Base-by-base conservation (phyloP, 2,329 filamentous ascomycete genomes). In the Blumeriella jaapii region DNA sequence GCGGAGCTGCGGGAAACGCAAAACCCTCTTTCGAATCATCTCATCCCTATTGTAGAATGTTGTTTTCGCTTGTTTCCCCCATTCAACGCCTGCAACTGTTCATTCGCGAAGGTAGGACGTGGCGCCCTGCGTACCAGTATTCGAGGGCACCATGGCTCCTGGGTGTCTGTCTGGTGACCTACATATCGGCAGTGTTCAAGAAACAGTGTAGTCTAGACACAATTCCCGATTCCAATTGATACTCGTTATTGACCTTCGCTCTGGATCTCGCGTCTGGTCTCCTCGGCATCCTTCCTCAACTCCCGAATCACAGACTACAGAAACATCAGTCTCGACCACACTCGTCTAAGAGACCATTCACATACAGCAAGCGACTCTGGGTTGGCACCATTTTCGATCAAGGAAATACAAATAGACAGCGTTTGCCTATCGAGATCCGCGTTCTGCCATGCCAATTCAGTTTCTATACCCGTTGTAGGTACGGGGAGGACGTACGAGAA, bases 321-420 rank as follows among this genome's bases (percentile, higher is more conserved):
- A 12, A 11, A 7, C 1, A 30, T 50, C 30, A 51, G 45, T 17
- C 31, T 31, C 16, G 14, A n/a, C n/a, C 7, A 13, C 29, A 29
- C 17, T 14, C 15, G n/a, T 34, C 23, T 4, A 16, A 19, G 2
- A 18, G 3, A 4, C 14, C 11, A 15, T 28, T 9, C 3, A 51
- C 84, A 55, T 69, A 96, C 91, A 15, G 89, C 87, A 19, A 98
- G 66, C 1, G 89, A 91, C 58, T 96, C 89, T 0, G 91, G 91
- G 55, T 94, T 94, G 18, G 96, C 85, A 10, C 91, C 91, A 55
- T 94, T 94, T 61, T 98, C 91, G 50, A 98, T 93, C 59, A 98
- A 72, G 35, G 86, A 94, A 41, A 96, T 89, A 60, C 91, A 98
- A 44, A 95, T 83, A 3, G 87, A 94, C 12, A 98, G 68, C 13